A percentile compares a stretch with the other conserved stretches of the same genome.
phyloP scores from a whole-genome alignment of 768 basidiomycete species.

The Pisolithus tinctorius region DNA sequence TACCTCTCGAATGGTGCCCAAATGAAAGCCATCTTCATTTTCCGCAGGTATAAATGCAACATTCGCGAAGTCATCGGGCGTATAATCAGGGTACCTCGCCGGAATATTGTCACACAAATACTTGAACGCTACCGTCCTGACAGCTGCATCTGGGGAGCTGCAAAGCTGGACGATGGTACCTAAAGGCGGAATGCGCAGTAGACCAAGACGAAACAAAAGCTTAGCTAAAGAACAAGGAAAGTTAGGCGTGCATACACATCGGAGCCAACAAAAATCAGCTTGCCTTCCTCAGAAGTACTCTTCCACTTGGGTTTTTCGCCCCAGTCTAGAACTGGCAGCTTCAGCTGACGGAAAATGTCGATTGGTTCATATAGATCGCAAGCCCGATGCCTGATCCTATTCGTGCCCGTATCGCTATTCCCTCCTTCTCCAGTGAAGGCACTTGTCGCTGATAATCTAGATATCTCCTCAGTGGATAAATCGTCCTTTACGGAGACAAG shows the following conservation, averaged over 20 bases:
- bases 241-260: no score
- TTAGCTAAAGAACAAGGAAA: slow-evolving; percentile 47
- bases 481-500: slow-evolving; percentile 73
- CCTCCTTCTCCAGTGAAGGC: slow-evolving; percentile 65
- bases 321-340: slow-evolving; percentile 87
- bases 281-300: slow-evolving; percentile 80
- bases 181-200: slow-evolving; percentile 64
- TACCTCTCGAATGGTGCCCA: slow-evolving; percentile 66
- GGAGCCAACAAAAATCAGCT: slow-evolving; percentile 4
- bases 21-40: slow-evolving; percentile 39
- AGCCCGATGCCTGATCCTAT: slow-evolving; percentile 50
- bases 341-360: slow-evolving; percentile 61
- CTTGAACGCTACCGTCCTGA: slow-evolving; percentile 59
- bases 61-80: slow-evolving; percentile 45
- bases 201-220: slow-evolving; percentile 66
- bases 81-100: slow-evolving; percentile 53
- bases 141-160: slow-evolving; percentile 42
- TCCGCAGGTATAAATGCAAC: slow-evolving; percentile 77
- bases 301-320: slow-evolving; percentile 73
- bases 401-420: slow-evolving; percentile 21
- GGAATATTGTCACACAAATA: slow-evolving; percentile 76
- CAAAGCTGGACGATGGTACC: slow-evolving; percentile 63
- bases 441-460: slow-evolving; percentile 52
- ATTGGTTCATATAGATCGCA: slow-evolving; percentile 81
- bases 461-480: slow-evolving; percentile 50